phyloP scores from a whole-genome alignment of 495 filamentous ascomycete species.

The Cetradonia linearis region DNA sequence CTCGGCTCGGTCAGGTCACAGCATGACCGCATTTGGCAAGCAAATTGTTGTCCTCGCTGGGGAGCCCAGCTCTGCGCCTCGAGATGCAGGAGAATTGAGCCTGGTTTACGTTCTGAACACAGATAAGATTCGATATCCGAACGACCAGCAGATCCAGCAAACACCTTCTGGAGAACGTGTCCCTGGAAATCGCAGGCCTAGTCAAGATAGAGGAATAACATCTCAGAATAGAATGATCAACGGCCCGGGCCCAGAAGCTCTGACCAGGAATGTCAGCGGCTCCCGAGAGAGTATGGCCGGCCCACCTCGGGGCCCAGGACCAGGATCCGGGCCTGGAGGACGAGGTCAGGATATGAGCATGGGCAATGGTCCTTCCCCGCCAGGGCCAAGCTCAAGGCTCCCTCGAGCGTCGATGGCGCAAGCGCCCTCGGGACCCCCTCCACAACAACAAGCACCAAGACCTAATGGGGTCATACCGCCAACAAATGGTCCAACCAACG shows the following conservation, averaged over 20 bases:
- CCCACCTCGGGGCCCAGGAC: constrained; percentile 25
- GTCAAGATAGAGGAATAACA: constrained; percentile 29
- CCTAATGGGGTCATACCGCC: constrained; percentile 40
- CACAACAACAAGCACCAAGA: constrained; percentile 72
- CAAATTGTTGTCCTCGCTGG: constrained; percentile 86
- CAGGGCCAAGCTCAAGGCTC: constrained; percentile 48
- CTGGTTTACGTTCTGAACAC: constrained; percentile 90
- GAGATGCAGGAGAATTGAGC: constrained; percentile 71
- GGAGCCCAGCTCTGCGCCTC: constrained; percentile 79
- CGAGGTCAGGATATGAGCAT: constrained; percentile 23
- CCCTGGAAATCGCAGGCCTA: constrained; percentile 32
- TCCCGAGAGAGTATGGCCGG: constrained; percentile 47
- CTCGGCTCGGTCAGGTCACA: constrained; percentile 86
- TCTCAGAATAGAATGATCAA: constrained; percentile 32
- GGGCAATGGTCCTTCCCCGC: constrained; percentile 24
- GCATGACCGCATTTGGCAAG: constrained; percentile 91
- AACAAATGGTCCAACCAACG: constrained; percentile 23
- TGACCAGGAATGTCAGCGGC: constrained; percentile 41
- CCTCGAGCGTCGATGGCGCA: constrained; percentile 61
- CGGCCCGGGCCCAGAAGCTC: constrained; percentile 41
- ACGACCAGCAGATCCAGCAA: constrained; percentile 51
- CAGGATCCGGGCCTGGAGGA: constrained; percentile 20
- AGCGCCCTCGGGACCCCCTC: constrained; percentile 72
- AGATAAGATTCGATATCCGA: constrained; percentile 87
- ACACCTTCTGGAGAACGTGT: constrained; percentile 31